These are phyloP conservation scores for Erysimum pusillum DNA, from an alignment of 441 rosid genomes.

Conservation along the genomic window DNA sequence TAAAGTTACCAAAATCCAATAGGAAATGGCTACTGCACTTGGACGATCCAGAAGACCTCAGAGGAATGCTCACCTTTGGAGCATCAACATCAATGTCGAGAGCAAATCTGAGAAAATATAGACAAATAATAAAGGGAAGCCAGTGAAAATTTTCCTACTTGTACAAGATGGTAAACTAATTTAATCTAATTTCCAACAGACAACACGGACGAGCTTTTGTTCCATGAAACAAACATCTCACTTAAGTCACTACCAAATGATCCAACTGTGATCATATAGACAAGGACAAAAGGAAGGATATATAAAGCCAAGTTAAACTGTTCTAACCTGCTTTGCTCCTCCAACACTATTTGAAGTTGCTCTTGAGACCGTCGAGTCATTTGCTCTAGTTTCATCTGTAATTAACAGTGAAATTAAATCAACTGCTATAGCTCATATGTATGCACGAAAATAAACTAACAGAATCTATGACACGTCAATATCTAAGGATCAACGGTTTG, in stretches of 20 bases:
- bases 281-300: background rate
- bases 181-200: conserved; percentile 20
- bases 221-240: conserved; percentile 34
- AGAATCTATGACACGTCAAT: conserved; percentile 22
- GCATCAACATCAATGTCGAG: conserved; percentile 99
- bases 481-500: conserved; percentile 7
- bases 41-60: conserved; percentile 69
- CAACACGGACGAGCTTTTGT: conserved; percentile 21
- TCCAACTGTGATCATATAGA: conserved; percentile 15
- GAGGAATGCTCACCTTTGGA: conserved; percentile 96
- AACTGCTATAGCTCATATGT: too few relatives aligned
- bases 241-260: conserved; percentile 30
- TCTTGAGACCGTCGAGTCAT: conserved; percentile 99
- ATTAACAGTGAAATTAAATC: conserved; percentile 22
- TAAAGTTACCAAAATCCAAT: conserved; percentile 98
- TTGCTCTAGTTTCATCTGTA: conserved; percentile 90
- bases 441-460: too few relatives aligned
- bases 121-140: conserved; percentile 31
- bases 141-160: conserved; percentile 19
- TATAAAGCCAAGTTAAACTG: conserved; percentile 18
- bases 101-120: conserved; percentile 78
- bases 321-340: conserved; percentile 93
- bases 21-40: conserved; percentile 83
- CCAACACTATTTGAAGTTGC: conserved; percentile 94
- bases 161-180: conserved; percentile 11